Conservation (phyloP, 1,284 basidiomycete species). For the Sanguinoderma infundibulare region DNA sequence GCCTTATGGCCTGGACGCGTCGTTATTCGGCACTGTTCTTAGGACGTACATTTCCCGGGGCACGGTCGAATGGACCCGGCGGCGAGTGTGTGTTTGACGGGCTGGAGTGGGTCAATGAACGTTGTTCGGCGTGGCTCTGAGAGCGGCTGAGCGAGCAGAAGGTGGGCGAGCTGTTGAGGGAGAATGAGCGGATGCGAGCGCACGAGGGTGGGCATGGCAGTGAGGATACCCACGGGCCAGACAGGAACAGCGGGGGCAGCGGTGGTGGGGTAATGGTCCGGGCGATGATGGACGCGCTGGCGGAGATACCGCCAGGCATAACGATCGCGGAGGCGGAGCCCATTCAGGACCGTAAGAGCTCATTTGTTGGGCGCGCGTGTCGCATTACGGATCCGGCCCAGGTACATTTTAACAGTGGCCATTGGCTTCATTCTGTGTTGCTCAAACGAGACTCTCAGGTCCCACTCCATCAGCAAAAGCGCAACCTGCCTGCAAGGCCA, state of each 20-base stretch:
- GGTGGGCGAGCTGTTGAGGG: slow-evolving; percentile 60
- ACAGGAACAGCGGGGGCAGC: slow-evolving; percentile 13
- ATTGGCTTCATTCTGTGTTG: not conserved
- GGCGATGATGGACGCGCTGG: slow-evolving; percentile 20
- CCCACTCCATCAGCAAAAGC: no score
- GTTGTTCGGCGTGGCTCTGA: slow-evolving; percentile 73
- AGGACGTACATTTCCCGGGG: slow-evolving; percentile 81
- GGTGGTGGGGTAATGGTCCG: no score
- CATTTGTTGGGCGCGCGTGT: slow-evolving; percentile 85
- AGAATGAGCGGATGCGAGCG: slow-evolving; percentile 48
- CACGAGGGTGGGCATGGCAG: not conserved
- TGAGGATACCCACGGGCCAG: not conserved
- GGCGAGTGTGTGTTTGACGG: slow-evolving; percentile 90
- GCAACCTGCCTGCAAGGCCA: no score
- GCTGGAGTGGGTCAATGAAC: slow-evolving; percentile 75
- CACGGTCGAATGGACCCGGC: slow-evolving; percentile 78
- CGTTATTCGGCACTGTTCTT: slow-evolving; percentile 77
- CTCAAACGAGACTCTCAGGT: slow-evolving; percentile 50
- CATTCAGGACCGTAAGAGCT: slow-evolving; percentile 82
- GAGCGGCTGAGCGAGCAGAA: slow-evolving; percentile 61
- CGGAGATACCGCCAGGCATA: slow-evolving; percentile 61
- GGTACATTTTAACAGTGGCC: slow-evolving; percentile 52
- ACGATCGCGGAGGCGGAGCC: slow-evolving; percentile 73
- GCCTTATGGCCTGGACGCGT: slow-evolving; percentile 71
- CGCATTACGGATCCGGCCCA: slow-evolving; percentile 78